Base-by-base conservation (phyloP, 768 basidiomycete species). In the Auricularia auricula-judae region DNA sequence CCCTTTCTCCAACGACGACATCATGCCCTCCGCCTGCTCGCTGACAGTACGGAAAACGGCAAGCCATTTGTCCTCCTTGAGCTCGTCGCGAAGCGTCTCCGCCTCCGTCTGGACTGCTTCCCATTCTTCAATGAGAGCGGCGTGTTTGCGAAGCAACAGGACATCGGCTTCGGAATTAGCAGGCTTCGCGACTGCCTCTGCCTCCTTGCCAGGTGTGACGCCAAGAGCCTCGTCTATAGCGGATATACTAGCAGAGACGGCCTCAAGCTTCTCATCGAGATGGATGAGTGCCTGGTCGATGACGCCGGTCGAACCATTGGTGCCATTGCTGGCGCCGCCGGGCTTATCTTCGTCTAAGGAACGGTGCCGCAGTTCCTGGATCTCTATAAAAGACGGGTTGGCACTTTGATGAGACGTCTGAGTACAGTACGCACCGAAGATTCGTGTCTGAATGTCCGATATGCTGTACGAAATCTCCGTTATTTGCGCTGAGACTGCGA, bases 21-120 rank as follows among this genome's bases (percentile, higher is more conserved):
- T 96, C 96, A 98, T 97, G 33, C 92, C 93, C 72, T 94, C 92
- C 53, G 96, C 95, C 74, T 98, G 95, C 71, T 94, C 89, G 53
- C 92, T 87, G 65, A 93, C 91, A 4, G 91, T 95, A 68, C 94
- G 84, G 76, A 98, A 98, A 23, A 98, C 91, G 11, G 89, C 89
- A 70, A 98, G 81, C 92, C 93, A 97, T 70, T 95, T 95, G 76
- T 98, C 96, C 75, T 98, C 96, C 76, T 91, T 94, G 67, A 98
- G 79, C 75, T 99, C 97, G 70, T 95, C 93, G 67, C 88, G 81
- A 65, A 98, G 76, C 34, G 87, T 84, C 54, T 89, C 86, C 63
- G 87, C 89, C 70, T 93, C 89, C 63, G 84, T 84, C 72, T 88
- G 86, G 10, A 93, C 83, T 10, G 83, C 76, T 66, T 89, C 86